Base-by-base conservation (phyloP, 805 yeast genomes). In the Sugiyamaella chiloensis region DNA sequence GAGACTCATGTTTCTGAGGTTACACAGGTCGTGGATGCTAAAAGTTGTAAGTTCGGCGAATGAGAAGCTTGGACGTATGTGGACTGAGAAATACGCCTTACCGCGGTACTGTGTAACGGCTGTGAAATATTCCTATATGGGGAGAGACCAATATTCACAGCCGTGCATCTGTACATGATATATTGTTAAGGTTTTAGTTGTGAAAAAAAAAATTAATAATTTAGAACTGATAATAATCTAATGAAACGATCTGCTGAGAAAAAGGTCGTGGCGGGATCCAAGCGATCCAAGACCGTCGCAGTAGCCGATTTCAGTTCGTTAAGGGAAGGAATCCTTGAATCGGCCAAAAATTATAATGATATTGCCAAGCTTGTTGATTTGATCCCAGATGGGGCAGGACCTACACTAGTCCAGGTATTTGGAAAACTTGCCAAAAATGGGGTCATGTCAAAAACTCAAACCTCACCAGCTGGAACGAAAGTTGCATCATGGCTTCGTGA, bases 401-500 rank as follows among this genome's bases (percentile, higher is more conserved):
- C 77, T 17, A 60, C 69, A 1, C 52, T 83, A 32, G 69, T 65
- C 52, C 68, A 73, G 52, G 59, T 73, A 7, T 85, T 83, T 60
- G 76, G 75, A 47, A 60, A 65, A 30, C 61, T 83, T 24, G 65
- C 78, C 31, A 64, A 70, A 39, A 63, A 70, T 3, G 75, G 74
- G 0, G 60, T 64, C 16, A 60, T 83, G 34, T 59, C 59, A 2
- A 52, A 47, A n/a, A 32, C 57, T 2, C 43, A 53, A 4, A 59
- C 59, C 5, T 73, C 73, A 36, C 74, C 77, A 47, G 72, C 73
- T 51, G 64, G 67, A 14, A 24, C 27, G 17, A 56, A 73, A 6
- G 74, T 82, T n/a, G 74, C 74, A 27, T 71, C 73, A 54, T 86
- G 95, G 91, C 63, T 87, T 31, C 70, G 71, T 47, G 73, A 76